These are phyloP conservation scores for Starmerella bacillaris DNA, from an alignment of 805 yeast genomes.

Conservation along the genomic window DNA sequence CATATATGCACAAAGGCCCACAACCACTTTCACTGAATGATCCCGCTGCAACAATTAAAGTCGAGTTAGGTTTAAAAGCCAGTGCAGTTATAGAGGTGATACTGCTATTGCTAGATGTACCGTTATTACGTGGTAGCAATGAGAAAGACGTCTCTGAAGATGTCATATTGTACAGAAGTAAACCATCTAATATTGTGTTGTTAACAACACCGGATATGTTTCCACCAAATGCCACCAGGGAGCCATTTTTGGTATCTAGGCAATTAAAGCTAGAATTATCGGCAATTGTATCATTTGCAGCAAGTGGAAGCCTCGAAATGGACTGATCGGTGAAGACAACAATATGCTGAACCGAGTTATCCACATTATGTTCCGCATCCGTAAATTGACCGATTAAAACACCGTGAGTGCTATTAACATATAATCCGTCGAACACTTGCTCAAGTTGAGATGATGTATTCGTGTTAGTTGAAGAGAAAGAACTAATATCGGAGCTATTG, in stretches of 20 bases:
- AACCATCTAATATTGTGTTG: conserved; percentile 1
- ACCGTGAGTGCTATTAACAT: conserved; percentile 32
- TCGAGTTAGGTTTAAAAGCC: conserved; percentile 8
- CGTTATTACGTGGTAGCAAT: conserved; percentile 8
- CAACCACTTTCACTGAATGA: conserved; percentile 1
- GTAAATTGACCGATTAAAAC: conserved; percentile 45
- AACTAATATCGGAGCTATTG: not conserved
- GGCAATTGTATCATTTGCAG: not conserved
- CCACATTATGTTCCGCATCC: conserved; percentile 17
- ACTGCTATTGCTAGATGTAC: not conserved
- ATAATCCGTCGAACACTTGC: conserved; percentile 25
- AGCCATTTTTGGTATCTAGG: conserved; percentile 6
- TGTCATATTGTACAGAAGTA: conserved; percentile 3
- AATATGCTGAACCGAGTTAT: conserved; percentile 18
- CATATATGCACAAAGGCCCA: conserved; percentile 36
- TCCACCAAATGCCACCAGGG: conserved; percentile 13
- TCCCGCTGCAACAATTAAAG: conserved; percentile 9
- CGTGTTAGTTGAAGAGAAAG: not conserved
- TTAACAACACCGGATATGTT: conserved; percentile 1
- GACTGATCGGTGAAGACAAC: conserved; percentile 21
- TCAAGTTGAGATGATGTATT: conserved; percentile 5
- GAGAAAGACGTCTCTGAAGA: not conserved
- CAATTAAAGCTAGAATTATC: not conserved
- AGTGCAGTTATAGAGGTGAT: conserved; percentile 2
- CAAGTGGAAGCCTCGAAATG: conserved; percentile 2